Base-by-base conservation (phyloP, 768 basidiomycete species). In the Boletus patriciae region DNA sequence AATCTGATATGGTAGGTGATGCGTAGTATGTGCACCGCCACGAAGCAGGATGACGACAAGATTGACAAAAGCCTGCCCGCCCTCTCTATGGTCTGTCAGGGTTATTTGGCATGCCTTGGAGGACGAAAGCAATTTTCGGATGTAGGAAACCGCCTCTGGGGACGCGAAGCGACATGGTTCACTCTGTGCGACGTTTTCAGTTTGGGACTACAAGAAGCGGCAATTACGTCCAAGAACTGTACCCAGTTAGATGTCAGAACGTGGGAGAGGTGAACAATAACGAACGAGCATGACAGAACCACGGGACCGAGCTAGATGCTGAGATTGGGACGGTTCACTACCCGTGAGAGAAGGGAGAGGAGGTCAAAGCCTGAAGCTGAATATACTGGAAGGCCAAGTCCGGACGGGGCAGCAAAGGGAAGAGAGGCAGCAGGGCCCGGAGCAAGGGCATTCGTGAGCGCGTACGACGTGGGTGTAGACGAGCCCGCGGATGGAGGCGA, bases 281-380 rank as follows among this genome's bases (percentile, higher is more conserved):
- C 81, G 72, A 98, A 99, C n/a, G 88, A 84, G 69, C 92, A 95
- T 7, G 89, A 88, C 57, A 94, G 77, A 72, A 98, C 96, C 29
- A 98, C 91, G 0, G 96, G 93, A 16, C 97, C 96, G 18, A 98
- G 81, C 11, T 78, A 73, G 42, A 98, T 81, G 55, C 77, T 83
- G 1, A 92, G 92, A 63, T 88, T 81, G 1, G 84, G 84, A 7
- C 95, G 82, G 16, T 78, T 81, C 7, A 82, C 86, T 9, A 98
- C 87, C 9, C 92, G 81, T 11, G 88, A 80, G 27, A 98, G 80
- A 43, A 97, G 79, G 29, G 87, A 83, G 45, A 98, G 76, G 47
- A 95, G 78, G 70, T 98, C 96, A 61, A 97, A 97, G 3, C 96
- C 97, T 1, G 92, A 89, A 1, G 86, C 77, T 2, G 93, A 94